Conservation (phyloP, 495 filamentous ascomycete genomes). For the Neurospora sp. region DNA sequence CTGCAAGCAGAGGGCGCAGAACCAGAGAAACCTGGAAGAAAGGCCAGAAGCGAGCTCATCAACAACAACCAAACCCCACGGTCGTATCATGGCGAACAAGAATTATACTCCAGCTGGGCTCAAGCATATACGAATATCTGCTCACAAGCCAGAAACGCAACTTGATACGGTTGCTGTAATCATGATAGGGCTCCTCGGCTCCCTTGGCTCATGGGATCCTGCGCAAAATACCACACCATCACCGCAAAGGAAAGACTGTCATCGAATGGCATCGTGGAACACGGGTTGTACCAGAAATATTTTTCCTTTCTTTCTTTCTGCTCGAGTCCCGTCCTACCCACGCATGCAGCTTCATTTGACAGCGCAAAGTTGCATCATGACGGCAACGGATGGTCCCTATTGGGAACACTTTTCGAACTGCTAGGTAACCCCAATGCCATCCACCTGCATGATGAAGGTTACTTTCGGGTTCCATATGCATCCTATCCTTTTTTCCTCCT, state of each 20-base stretch:
- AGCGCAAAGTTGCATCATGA: not conserved
- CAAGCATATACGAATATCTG: not conserved
- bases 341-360: not conserved
- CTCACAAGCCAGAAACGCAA: not conserved
- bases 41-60: not conserved
- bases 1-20: not conserved
- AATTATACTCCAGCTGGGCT: not conserved
- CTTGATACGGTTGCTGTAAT: not conserved
- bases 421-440: not conserved
- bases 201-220: not conserved
- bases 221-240: not conserved
- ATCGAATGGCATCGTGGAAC: not conserved
- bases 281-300: not conserved
- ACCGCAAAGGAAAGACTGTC: not conserved
- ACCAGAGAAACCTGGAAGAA: not conserved
- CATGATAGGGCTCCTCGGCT: not conserved
- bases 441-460: not conserved
- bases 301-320: not conserved
- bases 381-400: not conserved
- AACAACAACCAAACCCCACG: not conserved
- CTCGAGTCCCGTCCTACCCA: not conserved
- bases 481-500: not conserved
- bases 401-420: not conserved
- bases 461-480: not conserved
- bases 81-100: not conserved